Percentiles rank a stretch among this genome's conserved stretches.
phyloP scores from a whole-genome alignment of 2,329 filamentous ascomycete genomes.

The Cadophora sp. region DNA sequence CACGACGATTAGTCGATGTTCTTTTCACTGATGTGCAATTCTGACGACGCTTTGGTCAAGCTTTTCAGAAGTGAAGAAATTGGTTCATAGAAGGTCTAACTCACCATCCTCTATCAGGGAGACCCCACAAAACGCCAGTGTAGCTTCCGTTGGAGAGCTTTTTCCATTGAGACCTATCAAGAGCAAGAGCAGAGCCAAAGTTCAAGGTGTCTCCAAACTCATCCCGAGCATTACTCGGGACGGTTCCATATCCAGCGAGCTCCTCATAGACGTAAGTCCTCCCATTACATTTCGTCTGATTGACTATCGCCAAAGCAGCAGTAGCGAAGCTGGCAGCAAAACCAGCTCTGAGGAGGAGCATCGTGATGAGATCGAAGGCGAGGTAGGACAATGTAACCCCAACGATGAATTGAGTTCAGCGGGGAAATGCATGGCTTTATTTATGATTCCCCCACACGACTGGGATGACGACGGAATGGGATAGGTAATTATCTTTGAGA shows the following conservation, averaged over 20 bases:
- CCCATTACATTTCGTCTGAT: conserved; percentile 50
- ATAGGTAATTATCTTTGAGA: neutral
- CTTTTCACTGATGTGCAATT: neutral
- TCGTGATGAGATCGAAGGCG: conserved; percentile 10
- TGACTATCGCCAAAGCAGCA: conserved; percentile 24
- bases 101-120: conserved; percentile 73
- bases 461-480: conserved; percentile 9
- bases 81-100: conserved; percentile 15
- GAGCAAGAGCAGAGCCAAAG: conserved; percentile 69
- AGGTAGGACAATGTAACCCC: neutral
- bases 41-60: too few species aligned
- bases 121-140: conserved; percentile 62
- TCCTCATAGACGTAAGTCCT: conserved; percentile 69
- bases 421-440: conserved; percentile 9
- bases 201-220: conserved; percentile 74
- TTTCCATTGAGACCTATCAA: conserved; percentile 66
- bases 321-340: conserved; percentile 18
- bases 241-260: conserved; percentile 70
- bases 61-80: neutral
- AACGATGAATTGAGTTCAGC: neutral
- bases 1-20: neutral
- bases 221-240: conserved; percentile 64
- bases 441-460: neutral
- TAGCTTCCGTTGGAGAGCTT: conserved; percentile 59
- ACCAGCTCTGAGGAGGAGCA: conserved; percentile 26